Percentiles rank a stretch among this genome's conserved stretches.
phyloP scores from a whole-genome alignment of 1,139 yeast species.

The Nakaseomyces bracarensis region DNA sequence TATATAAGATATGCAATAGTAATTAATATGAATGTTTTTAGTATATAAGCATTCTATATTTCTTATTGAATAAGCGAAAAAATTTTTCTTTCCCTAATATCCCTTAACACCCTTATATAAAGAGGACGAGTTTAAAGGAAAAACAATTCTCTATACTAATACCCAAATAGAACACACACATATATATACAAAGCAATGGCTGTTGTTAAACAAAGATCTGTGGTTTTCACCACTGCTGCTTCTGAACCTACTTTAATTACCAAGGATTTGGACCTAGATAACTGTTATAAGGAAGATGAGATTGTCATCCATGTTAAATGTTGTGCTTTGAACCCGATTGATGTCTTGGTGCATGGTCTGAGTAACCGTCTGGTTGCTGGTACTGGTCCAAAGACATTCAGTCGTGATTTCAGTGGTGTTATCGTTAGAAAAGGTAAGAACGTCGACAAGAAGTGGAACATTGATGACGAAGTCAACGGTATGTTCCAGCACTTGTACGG shows the following conservation, averaged over 20 bases:
- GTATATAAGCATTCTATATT: too few species aligned
- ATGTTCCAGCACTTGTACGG: conserved; percentile 17
- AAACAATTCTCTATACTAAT: not conserved
- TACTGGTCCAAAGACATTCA: conserved; percentile 17
- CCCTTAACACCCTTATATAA: too few species aligned
- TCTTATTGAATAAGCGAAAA: too few species aligned
- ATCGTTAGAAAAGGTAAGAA: conserved; percentile 23
- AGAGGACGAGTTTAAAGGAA: too few species aligned
- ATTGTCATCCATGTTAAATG: conserved; percentile 26
- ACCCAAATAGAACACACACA: not conserved
- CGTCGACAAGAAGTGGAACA: conserved; percentile 19
- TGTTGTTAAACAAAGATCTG: conserved; percentile 18
- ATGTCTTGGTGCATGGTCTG: conserved; percentile 16
- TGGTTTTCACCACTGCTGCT: conserved; percentile 16
- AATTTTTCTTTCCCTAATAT: too few species aligned
- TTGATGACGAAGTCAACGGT: conserved; percentile 27
- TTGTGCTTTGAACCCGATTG: conserved; percentile 29
- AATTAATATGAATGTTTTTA: too few species aligned
- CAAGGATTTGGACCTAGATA: conserved; percentile 22
- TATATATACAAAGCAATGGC: not conserved
- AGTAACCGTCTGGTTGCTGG: conserved; percentile 13
- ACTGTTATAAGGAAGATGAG: conserved; percentile 21
- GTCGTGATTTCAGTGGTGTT: conserved; percentile 28
- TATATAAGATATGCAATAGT: too few species aligned
- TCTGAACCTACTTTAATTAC: conserved; percentile 17